These are phyloP conservation scores for Aspergillus eucalypticola DNA, from an alignment of 2,329 filamentous ascomycete genomes.

Conservation along the genomic window DNA sequence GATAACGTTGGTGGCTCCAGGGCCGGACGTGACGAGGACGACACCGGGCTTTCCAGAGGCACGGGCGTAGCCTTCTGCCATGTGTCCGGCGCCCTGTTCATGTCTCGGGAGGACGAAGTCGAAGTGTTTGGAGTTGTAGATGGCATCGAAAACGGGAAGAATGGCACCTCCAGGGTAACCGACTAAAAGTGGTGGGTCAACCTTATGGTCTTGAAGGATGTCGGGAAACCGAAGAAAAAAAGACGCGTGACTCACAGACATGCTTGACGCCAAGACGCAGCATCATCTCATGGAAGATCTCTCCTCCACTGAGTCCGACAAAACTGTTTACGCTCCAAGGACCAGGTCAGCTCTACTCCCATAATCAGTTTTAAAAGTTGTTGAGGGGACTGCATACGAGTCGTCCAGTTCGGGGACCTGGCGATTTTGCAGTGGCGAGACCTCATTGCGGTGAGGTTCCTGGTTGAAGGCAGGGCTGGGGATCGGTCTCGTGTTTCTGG, in stretches of 20 bases:
- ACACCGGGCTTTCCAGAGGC: constrained; percentile 93
- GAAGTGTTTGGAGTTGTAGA: constrained; percentile 97
- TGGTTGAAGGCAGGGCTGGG: constrained; percentile 64
- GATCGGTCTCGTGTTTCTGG: constrained; percentile 58
- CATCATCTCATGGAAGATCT: constrained; percentile 99
- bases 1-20: constrained; percentile 93
- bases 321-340: constrained; percentile 57
- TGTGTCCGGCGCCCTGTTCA: constrained; percentile 97
- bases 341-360: constrained; percentile 12
- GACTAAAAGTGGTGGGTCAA: constrained; percentile 7
- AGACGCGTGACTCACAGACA: constrained; percentile 68
- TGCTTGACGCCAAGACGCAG: constrained; percentile 87
- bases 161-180: constrained; percentile 73
- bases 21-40: constrained; percentile 93
- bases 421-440: constrained; percentile 67
- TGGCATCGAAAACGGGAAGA: constrained; percentile 96
- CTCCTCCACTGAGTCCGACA: constrained; percentile 90
- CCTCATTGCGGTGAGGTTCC: constrained; percentile 59
- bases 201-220: background rate
- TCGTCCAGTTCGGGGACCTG: constrained; percentile 70
- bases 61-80: constrained; percentile 96
- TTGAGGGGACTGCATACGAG: constrained; percentile 60
- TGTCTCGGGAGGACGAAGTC: constrained; percentile 93
- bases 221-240: background rate
- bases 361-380: background rate